Evolutionary conservation across 495 filamentous ascomycete species (phyloP).

Genomic region (Penicillium mononematosum): DNA sequence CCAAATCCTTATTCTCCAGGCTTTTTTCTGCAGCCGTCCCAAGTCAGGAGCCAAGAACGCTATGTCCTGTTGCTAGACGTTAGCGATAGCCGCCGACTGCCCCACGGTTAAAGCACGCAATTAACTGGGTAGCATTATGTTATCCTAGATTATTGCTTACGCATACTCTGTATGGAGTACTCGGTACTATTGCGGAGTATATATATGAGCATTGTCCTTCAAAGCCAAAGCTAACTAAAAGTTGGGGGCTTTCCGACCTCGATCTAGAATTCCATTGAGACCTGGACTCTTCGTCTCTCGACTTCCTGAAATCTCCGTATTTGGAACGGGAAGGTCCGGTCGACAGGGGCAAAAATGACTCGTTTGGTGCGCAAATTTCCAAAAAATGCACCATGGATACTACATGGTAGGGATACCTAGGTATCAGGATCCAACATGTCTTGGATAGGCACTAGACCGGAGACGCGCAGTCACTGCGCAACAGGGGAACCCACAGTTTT

Average conservation of each 20-base stretch:
- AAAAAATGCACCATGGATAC: neutral
- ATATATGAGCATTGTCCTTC: neutral
- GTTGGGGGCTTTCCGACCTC: neutral
- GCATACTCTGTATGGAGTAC: neutral
- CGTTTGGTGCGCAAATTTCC: conserved; percentile 1
- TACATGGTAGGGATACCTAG: neutral
- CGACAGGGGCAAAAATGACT: neutral
- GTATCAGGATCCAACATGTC: conserved; percentile 1
- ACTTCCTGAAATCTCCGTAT: neutral
- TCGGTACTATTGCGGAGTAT: neutral
- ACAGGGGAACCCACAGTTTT: neutral
- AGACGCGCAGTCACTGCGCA: conserved; percentile 12
- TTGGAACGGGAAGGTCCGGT: conserved; percentile 6
- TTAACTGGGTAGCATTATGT: neutral
- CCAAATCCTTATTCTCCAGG: conserved; percentile 2
- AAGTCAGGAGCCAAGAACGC: conserved; percentile 8
- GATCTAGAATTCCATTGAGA: neutral
- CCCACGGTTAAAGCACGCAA: conserved; percentile 11
- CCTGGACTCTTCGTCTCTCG: neutral
- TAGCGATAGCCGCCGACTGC: conserved; percentile 33
- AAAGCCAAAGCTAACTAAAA: too few relatives aligned
- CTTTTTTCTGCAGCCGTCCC: neutral
- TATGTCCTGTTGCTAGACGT: conserved; percentile 17
- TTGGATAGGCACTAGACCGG: conserved; percentile 5
- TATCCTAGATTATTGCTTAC: neutral